phyloP scores from a whole-genome alignment of 2,329 filamentous ascomycete species.

The Massarina eburnea region DNA sequence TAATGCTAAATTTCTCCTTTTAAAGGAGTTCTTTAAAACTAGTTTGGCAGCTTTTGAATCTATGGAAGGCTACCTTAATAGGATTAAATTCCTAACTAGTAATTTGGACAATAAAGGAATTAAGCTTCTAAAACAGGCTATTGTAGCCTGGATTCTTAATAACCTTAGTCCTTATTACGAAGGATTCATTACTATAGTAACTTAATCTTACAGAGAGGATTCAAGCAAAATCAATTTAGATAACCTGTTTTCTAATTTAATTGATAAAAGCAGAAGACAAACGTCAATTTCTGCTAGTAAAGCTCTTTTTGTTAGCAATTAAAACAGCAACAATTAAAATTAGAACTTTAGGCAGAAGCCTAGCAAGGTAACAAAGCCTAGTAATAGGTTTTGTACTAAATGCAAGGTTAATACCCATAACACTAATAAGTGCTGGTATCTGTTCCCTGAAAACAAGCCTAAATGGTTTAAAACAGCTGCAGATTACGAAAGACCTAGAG shows the following conservation, averaged over 20 bases:
- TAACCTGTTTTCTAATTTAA: constrained; percentile 4
- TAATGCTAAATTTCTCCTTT: neutral
- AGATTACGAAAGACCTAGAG: neutral
- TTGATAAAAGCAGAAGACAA: neutral
- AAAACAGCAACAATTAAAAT: neutral
- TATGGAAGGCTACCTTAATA: constrained; percentile 1
- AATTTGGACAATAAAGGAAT: neutral
- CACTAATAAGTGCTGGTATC: neutral
- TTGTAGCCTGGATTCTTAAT: constrained; percentile 2
- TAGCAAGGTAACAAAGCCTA: neutral
- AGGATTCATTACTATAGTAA: constrained; percentile 1
- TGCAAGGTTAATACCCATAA: neutral
- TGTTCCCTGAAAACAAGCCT: neutral
- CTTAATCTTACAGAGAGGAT: neutral
- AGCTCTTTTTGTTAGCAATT: too few species aligned
- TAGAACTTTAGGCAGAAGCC: neutral
- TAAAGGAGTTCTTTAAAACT: neutral
- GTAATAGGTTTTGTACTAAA: constrained; percentile 1
- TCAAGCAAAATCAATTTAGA: constrained; percentile 3
- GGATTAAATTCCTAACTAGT: neutral
- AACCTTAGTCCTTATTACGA: constrained; percentile 1
- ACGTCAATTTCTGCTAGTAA: neutral
- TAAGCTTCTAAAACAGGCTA: neutral
- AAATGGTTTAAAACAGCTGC: neutral
- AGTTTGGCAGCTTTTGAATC: neutral